Evolutionary conservation across 2,329 filamentous ascomycete genomes (phyloP).

Genomic region (Cladorrhinum sp.): DNA sequence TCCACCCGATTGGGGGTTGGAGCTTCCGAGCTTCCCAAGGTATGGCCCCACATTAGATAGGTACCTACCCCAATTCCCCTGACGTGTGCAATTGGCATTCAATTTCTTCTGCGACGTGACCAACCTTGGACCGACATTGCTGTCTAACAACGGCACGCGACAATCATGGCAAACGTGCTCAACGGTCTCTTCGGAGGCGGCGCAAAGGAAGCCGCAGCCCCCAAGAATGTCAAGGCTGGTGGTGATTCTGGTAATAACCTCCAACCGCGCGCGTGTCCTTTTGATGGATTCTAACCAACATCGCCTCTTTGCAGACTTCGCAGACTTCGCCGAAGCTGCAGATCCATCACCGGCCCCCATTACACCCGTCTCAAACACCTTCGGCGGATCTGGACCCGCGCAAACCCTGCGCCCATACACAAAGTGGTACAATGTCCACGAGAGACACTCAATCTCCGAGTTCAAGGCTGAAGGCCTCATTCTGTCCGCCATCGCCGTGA

Average conservation of each 20-base stretch:
- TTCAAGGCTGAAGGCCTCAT: slow-evolving; percentile 87
- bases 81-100: slow-evolving; percentile 5
- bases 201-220: not conserved
- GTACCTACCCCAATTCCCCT: not conserved
- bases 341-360: slow-evolving; percentile 57
- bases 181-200: slow-evolving; percentile 3
- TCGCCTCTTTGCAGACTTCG: slow-evolving; percentile 69
- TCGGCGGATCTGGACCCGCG: slow-evolving; percentile 44
- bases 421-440: slow-evolving; percentile 95
- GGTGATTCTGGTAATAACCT: not conserved
- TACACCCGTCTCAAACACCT: slow-evolving; percentile 45
- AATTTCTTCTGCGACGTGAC: slow-evolving; percentile 3
- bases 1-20: too few relatives aligned
- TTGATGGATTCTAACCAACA: not conserved
- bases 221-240: slow-evolving; percentile 1
- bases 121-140: not conserved
- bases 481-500: slow-evolving; percentile 67
- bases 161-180: slow-evolving; percentile 3
- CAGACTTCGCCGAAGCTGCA: slow-evolving; percentile 82
- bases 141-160: not conserved
- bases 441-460: slow-evolving; percentile 78
- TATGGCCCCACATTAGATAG: slow-evolving; percentile 1
- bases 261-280: not conserved
- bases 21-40: not conserved
- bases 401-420: slow-evolving; percentile 66